Evolutionary conservation across 1,284 basidiomycete species (phyloP).

Genomic region (Boletus sp.): DNA sequence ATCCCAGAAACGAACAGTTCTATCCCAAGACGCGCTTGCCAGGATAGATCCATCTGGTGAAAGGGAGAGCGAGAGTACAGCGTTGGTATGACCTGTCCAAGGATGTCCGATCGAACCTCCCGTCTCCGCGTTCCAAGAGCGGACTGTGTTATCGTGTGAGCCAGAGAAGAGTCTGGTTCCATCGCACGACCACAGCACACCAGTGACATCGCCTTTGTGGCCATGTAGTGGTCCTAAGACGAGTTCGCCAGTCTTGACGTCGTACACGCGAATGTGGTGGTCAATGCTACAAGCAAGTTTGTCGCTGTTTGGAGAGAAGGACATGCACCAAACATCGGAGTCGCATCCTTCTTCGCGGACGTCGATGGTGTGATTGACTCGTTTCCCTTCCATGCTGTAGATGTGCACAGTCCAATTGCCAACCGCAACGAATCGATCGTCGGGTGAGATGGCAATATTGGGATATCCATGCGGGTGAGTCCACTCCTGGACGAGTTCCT

Average conservation of each 20-base stretch:
- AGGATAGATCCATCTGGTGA: constrained; percentile 10
- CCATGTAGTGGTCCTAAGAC: neutral
- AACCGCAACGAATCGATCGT: constrained; percentile 8
- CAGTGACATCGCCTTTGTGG: neutral
- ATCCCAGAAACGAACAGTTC: constrained; percentile 20
- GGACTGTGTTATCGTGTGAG: neutral
- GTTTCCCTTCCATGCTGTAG: neutral
- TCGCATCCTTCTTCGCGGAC: neutral
- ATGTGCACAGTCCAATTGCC: neutral
- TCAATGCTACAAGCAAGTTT: constrained; percentile 1
- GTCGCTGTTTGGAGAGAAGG: constrained; percentile 6
- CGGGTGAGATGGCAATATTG: constrained; percentile 7
- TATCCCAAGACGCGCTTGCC: constrained; percentile 16
- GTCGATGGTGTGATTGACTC: neutral
- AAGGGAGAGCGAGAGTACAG: neutral
- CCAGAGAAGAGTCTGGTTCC: neutral
- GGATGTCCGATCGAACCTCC: neutral
- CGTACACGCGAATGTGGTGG: neutral
- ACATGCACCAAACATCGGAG: neutral
- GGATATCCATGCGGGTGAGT: neutral
- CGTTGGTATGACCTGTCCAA: constrained; percentile 8
- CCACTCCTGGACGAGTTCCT: neutral
- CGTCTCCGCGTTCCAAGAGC: constrained; percentile 7
- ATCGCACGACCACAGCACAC: constrained; percentile 5
- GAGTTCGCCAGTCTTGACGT: neutral